A percentile compares a stretch with the other conserved stretches of the same genome.
Evolutionary conservation across 163 green algal species (phyloP).

Genomic region (Trebouxiophyceae sp.): DNA sequence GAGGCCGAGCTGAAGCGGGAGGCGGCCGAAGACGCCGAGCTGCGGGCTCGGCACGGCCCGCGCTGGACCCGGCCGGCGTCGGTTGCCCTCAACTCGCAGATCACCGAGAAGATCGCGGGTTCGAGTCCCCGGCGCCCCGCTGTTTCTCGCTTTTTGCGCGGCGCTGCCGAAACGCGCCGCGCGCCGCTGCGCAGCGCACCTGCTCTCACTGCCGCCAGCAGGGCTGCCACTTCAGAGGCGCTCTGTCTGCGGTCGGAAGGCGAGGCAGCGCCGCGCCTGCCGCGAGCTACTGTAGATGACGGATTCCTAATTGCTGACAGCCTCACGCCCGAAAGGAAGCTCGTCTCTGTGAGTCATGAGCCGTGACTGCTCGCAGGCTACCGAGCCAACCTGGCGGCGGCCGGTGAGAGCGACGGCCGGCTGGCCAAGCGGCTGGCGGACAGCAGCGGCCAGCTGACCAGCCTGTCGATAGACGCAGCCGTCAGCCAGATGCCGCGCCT

Average conservation of each 20-base stretch:
- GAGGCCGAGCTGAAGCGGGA: slow-evolving; percentile 54
- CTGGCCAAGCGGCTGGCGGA: slow-evolving; percentile 43
- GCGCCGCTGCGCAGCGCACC: too few species aligned
- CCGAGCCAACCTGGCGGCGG: slow-evolving; percentile 40
- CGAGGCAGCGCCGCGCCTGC: too few species aligned
- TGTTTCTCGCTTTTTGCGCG: too few species aligned
- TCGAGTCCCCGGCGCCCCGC: neutral
- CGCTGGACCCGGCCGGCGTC: slow-evolving; percentile 31
- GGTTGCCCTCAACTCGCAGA: slow-evolving; percentile 29
- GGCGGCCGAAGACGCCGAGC: slow-evolving; percentile 41
- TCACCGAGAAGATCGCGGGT: slow-evolving; percentile 37
- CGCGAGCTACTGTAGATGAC: too few species aligned
- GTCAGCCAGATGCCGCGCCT: slow-evolving; percentile 70
- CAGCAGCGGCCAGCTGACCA: slow-evolving; percentile 34
- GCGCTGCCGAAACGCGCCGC: too few species aligned
- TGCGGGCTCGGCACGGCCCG: slow-evolving; percentile 22
- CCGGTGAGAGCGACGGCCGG: slow-evolving; percentile 39
- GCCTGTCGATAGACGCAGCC: slow-evolving; percentile 48
- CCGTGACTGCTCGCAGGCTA: slow-evolving; percentile 18
- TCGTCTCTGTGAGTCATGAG: too few species aligned
- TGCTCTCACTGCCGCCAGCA: too few species aligned
- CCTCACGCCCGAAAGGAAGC: too few species aligned
- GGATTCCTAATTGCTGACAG: too few species aligned
- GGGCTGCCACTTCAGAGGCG: too few species aligned
- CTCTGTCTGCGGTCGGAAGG: too few species aligned